Base-by-base conservation (phyloP, 768 basidiomycete species). In the Gyrodon lividus region DNA sequence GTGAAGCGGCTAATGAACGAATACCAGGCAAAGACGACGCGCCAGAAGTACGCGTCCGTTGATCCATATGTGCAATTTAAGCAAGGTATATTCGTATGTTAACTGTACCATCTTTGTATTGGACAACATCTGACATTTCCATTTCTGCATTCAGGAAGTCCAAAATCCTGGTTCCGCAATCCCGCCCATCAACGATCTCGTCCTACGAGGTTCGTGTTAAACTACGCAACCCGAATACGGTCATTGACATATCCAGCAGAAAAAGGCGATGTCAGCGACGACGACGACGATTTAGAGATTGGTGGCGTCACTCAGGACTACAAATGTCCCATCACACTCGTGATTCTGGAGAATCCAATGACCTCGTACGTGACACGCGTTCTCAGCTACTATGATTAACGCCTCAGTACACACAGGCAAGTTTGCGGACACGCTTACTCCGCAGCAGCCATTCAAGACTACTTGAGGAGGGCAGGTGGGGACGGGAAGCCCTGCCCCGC, bases 361-460 rank as follows among this genome's bases (percentile, higher is more conserved):
- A 92, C 87, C 4, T 92, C 90, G 94, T 95, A 64, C 49, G 87
- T 61, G 28, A 41, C n/a, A 40, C 43, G 43, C 19, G 17, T 5
- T 19, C n/a, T 28, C 19, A 5, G 16, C 14, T 20, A 26, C n/a
- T 26, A 51, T 47, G 38, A 31, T 45, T 53, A 52, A 49, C 14
- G 24, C 31, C 41, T 14, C 24, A 5, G 1, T 24, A 39, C 26
- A 40, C 53, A 16, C 61, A 93, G 89, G 31, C 65, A 68, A 35
- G 63, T 80, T 26, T 97, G 95, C 67, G 75, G 80, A 0, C 95
- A 98, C 67, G 89, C 87, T 1, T 98, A 87, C 73, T 92, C 91
- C 3, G 76, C 72, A 40, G 78, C 69, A 41, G 84, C 90, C 2
- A 88, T 98, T 55, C 67, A 68, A 38, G 82, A 83, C 4, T 84